Base-by-base conservation (phyloP, 331 rosid species). In the Telfairia occidentalis region DNA sequence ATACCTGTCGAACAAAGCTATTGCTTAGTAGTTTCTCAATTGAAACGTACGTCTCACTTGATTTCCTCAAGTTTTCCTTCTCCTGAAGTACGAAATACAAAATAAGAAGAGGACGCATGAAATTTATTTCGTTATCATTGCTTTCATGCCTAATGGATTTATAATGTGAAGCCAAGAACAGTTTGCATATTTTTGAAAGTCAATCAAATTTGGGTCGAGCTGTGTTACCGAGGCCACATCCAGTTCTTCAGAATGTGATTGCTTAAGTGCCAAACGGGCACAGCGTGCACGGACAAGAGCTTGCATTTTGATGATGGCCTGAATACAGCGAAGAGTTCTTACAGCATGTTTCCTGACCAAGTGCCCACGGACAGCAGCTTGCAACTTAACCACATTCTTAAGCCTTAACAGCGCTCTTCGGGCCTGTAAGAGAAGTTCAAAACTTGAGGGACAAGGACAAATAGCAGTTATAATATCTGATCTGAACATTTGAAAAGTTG, bases 331-430 rank as follows among this genome's bases (percentile, higher is more conserved):
- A 75, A 95, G 81, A 26, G 99, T 86, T 78, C 96, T 96, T 6
- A 86, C 83, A 32, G 99, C 99, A 72, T 90, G 96, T 78, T 85
- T 88, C 74, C 99, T 86, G 42, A 87, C 99, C 86, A 95, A 86
- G 87, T 87, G 90, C 75, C 99, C 97, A 3, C 99, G 97, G 69
- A 92, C 76, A 73, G 88, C 89, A 83, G 99, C 97, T 90, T 95
- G 99, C 90, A 95, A 80, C 85, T 88, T 95, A 81, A 95, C 88
- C 34, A 82, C 86, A 71, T 83, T 85, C 88, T 86, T 85, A 45
- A 60, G 82, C 84, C 87, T 83, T 7, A 82, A 46, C 59, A 88
- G 69, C 69, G 69, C 83, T 82, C 80, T 80, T 73, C 18, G 90
- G 74, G 90, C 97, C 99, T 92, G 84, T 37, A 45, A 76, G 53